Evolutionary conservation across 768 basidiomycete species (phyloP).

Genomic region (Termitomyces sp.): DNA sequence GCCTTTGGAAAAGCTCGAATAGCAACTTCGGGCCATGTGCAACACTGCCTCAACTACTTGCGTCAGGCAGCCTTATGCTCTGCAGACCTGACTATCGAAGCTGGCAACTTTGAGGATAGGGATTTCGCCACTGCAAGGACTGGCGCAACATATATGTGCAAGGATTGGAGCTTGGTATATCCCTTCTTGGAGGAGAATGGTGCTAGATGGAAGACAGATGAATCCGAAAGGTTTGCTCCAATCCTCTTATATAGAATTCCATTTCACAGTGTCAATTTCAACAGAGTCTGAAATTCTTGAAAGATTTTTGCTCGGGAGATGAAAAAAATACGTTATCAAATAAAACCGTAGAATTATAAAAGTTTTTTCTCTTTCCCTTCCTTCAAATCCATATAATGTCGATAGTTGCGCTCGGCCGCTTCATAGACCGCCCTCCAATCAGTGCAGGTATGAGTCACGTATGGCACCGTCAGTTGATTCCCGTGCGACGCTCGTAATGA

Average conservation of each 20-base stretch:
- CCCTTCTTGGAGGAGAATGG: constrained; percentile 17
- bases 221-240: neutral
- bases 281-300: neutral
- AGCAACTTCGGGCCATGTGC: constrained; percentile 17
- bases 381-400: neutral
- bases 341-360: neutral
- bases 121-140: constrained; percentile 22
- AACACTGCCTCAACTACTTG: constrained; percentile 41
- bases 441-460: constrained; percentile 15
- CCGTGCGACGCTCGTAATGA: constrained; percentile 4
- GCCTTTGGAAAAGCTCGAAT: constrained; percentile 10
- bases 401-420: constrained; percentile 10
- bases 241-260: neutral
- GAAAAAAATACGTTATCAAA: too few species aligned
- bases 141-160: constrained; percentile 27
- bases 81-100: constrained; percentile 38
- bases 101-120: constrained; percentile 23
- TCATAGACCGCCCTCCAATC: constrained; percentile 17
- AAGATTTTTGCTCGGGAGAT: too few species aligned
- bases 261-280: neutral
- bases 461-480: constrained; percentile 10
- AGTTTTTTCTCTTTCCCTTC: too few species aligned
- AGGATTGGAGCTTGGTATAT: constrained; percentile 27
- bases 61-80: constrained; percentile 34
- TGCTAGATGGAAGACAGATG: constrained; percentile 10